Conservation (phyloP, 1,139 yeast species). For the Kodamaea alishanica region DNA sequence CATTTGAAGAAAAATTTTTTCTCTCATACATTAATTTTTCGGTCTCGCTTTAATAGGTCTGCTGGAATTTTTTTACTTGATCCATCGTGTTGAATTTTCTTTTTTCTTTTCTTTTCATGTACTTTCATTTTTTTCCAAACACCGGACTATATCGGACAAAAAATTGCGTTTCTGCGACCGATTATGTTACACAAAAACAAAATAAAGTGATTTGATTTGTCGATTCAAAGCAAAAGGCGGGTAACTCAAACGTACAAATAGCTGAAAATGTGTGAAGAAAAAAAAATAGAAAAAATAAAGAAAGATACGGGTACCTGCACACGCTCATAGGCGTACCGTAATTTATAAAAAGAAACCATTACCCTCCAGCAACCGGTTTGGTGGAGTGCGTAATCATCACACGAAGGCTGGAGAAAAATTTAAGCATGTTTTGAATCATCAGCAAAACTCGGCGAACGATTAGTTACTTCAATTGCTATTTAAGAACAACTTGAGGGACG, state of each 20-base stretch:
- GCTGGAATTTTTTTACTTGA: too few relatives aligned
- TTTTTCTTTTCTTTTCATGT: not conserved
- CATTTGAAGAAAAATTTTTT: not conserved
- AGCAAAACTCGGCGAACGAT: too few relatives aligned
- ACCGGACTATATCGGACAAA: conserved; percentile 8
- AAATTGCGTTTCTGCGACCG: conserved; percentile 1
- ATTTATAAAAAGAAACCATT: too few relatives aligned
- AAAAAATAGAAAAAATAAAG: not conserved
- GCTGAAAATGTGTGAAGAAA: conserved; percentile 2
- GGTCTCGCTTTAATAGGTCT: conserved; percentile 5
- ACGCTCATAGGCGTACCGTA: too few relatives aligned
- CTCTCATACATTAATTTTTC: not conserved
- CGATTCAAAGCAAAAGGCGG: conserved; percentile 5
- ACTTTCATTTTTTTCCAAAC: conserved; percentile 3
- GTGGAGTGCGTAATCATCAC: too few relatives aligned
- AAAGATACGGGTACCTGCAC: too few relatives aligned
- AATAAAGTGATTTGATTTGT: conserved; percentile 7
- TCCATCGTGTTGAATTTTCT: not conserved
- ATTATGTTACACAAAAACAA: not conserved
- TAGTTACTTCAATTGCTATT: too few relatives aligned
- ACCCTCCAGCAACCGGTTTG: too few relatives aligned
- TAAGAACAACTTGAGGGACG: too few relatives aligned
- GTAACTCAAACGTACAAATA: conserved; percentile 1
- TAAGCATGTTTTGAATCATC: too few relatives aligned
- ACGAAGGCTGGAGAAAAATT: too few relatives aligned